Conservation (phyloP, 192 early-diverging fungal species). For the Mortierella hygrophila region DNA sequence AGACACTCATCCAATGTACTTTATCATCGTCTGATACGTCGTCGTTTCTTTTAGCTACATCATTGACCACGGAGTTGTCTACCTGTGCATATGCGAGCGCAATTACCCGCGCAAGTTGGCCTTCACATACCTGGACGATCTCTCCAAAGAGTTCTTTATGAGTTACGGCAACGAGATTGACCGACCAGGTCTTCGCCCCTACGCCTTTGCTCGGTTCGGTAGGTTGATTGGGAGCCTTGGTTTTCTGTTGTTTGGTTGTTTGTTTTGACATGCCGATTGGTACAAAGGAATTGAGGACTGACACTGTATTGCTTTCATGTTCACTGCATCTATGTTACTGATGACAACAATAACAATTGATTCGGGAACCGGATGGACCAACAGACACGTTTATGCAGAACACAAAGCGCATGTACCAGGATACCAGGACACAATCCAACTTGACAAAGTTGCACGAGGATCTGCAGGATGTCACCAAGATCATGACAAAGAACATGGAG, state of each 20-base stretch:
- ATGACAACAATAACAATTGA: background rate
- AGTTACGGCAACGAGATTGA: slow-evolving; percentile 94
- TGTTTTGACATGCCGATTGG: background rate
- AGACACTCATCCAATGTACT: background rate
- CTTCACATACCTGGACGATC: slow-evolving; percentile 95
- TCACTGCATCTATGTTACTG: background rate
- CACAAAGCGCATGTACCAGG: slow-evolving; percentile 96
- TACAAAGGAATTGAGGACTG: background rate
- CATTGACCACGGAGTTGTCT: slow-evolving; percentile 94
- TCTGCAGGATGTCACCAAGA: slow-evolving; percentile 94
- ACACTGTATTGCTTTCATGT: background rate
- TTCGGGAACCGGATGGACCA: background rate
- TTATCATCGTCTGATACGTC: background rate
- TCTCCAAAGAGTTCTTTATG: slow-evolving; percentile 93
- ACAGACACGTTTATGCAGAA: slow-evolving; percentile 98
- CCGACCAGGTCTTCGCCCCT: slow-evolving; percentile 86
- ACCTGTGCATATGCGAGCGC: slow-evolving; percentile 94
- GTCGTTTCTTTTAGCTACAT: slow-evolving; percentile 78
- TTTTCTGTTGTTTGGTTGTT: background rate
- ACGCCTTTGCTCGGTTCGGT: slow-evolving; percentile 98
- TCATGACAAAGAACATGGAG: slow-evolving; percentile 99
- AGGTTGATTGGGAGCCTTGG: slow-evolving; percentile 2
- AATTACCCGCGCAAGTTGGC: slow-evolving; percentile 94
- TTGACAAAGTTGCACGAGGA: slow-evolving; percentile 95
- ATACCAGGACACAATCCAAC: slow-evolving; percentile 93